Evolutionary conservation across 306 rosid species (phyloP), one percentile per base, ranked within the genome.

Genomic region (Trifolium pratense): DNA sequence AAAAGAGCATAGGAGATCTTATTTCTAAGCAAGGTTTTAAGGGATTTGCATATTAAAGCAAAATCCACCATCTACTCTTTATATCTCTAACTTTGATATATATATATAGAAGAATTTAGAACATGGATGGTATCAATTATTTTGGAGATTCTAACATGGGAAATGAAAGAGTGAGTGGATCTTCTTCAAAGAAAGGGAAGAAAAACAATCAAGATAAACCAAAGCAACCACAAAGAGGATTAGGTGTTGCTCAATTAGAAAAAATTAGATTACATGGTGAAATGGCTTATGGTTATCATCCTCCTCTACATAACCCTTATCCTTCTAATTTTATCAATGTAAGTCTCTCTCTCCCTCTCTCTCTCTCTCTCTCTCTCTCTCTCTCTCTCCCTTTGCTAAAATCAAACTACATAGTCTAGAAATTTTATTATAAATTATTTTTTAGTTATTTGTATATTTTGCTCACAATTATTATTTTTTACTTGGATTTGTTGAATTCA

Each of bases 171-270:
- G 82, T 70, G 7, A 79, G 88, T 69, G 90, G 91, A 70, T 78
- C 89, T 40, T 79, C 90, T 9, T 76, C 96, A 71, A 87, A 93
- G 70, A 95, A 90, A 84, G 87, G 96, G 61, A 83, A 88, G 93
- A 95, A 87, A 80, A 80, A 81, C 71, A 86, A 78, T 75, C 86
- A 95, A 16, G 97, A 91, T 10, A 95, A 95, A 79, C 97, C 99
- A 25, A 95, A 92, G 73, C 99, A 88, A 78, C 99, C 99, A 1
- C 99, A 95, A 81, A 90, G 99, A 88, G 99, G 99, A 45, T 85
- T 95, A 63, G 99, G 99, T 10, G 97, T 95, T 73, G 99, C 99
- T 83, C 99, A 95, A 74, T 86, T 95, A 64, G 99, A 95, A 88
- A 95, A 92, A 85, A 95, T 95, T 85, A 91, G 99, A 87, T 84